Evolutionary conservation across 768 basidiomycete genomes (phyloP), one percentile per base, ranked within the genome.

Genomic region (Collybia mongolica): DNA sequence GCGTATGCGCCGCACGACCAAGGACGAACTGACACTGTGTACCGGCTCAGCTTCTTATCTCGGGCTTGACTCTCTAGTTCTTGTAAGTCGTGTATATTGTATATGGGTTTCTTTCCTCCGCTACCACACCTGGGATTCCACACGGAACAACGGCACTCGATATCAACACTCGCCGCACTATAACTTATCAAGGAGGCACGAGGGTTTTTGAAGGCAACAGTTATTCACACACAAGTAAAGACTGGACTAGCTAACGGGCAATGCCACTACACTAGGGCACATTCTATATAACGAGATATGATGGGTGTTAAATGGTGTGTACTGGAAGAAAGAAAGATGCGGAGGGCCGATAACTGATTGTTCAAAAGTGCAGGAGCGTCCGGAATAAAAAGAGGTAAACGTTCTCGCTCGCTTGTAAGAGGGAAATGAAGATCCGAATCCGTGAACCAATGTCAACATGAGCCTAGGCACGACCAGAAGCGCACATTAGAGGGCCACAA

Each of bases 401-500:
- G 4, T 3, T 32, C 32, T 32, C 11, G 32, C 32, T 32, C 32
- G 32, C 32, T 9, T 9, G 11, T 32, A 15, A 20, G 14, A 44
- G 23, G 32, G 6, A 29, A 14, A 23, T 22, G 17, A 35, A 11
- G 8, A 37, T 36, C 22, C 24, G 20, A 14, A 38, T 9, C 35
- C 26, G 11, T 4, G n/a, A 35, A 41, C 1, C 12, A 39, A 38
- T 26, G 11, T 18, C 11, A 40, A 7, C 24, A n/a, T 39, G 28
- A 18, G 32, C 32, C 32, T 7, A 26, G 11, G 5, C 28, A 18
- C 5, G 9, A 19, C 20, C 22, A 14, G 17, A 26, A 12, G n/a
- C n/a, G 9, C 39, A 28, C 19, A 41, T 69, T 67, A 83, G 57
- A 82, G 70, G 0, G 64, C 66, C 39, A 77, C 67, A 51, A 74